Base-by-base conservation (phyloP, 306 rosid genomes). In the Vicia sativa region DNA sequence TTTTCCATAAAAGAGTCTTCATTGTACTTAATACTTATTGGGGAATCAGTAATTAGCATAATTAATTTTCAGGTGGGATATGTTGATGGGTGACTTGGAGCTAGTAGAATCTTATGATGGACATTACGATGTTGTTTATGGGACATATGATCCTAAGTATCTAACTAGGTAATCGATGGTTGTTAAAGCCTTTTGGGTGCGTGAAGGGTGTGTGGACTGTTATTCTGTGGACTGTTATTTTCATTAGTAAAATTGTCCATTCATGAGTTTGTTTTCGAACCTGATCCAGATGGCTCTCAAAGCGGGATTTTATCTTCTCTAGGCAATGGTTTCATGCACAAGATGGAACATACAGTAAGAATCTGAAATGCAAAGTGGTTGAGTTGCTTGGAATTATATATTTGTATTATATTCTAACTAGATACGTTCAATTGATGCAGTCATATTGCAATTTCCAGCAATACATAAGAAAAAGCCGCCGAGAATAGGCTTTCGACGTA, bases 301-400 rank as follows among this genome's bases (percentile, higher is more conserved):
- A 85, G 85, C 81, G 90, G 66, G 98, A 93, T 79, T 93, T 90
- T 78, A 38, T 93, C 75, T 90, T 90, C 81, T 87, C 98, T 35
- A 82, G 98, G 87, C 96, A 85, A 78, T 93, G 98, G 98, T 90
- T 93, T 79, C 89, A 74, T 1, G 91, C 84, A 79, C 97, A 90
- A 79, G 96, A 93, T 74, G 97, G 96, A 80, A 83, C 91, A 73
- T 90, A 88, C 62, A 93, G 98, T 93, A 85, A 90, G 98, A 50
- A 75, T 8, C 1, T 19, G 14, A 15, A 15, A 48, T 48, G 25
- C 9, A 34, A 7, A 46, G 5, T 15, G 50, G 52, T 14, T 42
- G 3, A 18, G 58, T 74, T 55, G 26, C 15, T 65, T 43, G 23
- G 31, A 65, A 56, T 14, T 70, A 41, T 71, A 54, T 7, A 64